Percentiles rank a stretch among this genome's conserved stretches.
phyloP scores from a whole-genome alignment of 371 early-diverging fungal genomes.

The Conidiobolus incongruus region DNA sequence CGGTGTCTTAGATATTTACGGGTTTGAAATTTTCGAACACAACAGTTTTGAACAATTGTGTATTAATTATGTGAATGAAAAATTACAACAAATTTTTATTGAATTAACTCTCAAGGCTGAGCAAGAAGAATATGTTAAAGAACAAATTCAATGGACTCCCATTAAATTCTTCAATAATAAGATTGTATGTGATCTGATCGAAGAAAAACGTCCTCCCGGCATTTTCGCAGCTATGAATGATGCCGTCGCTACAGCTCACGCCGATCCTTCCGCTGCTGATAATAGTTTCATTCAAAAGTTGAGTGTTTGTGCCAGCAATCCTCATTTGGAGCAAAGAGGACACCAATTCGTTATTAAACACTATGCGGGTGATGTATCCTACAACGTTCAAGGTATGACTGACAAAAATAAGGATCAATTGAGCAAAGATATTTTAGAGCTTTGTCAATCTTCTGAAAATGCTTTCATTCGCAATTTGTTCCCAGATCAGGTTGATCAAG shows the following conservation, averaged over 20 bases:
- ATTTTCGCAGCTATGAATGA: conserved; percentile 89
- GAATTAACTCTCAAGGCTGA: conserved; percentile 93
- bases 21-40: conserved; percentile 87
- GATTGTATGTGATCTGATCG: conserved; percentile 91
- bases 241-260: conserved; percentile 78
- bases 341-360: conserved; percentile 72
- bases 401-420: conserved; percentile 97
- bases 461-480: conserved; percentile 42
- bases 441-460: conserved; percentile 48
- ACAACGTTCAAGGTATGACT: conserved; percentile 88
- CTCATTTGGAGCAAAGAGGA: conserved; percentile 60
- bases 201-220: conserved; percentile 83
- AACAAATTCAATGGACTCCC: conserved; percentile 97
- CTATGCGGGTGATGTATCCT: conserved; percentile 90
- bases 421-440: conserved; percentile 63
- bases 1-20: conserved; percentile 92
- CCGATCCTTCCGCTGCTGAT: conserved; percentile 73
- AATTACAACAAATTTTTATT: conserved; percentile 99
- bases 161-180: conserved; percentile 99
- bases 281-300: conserved; percentile 62
- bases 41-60: conserved; percentile 99
- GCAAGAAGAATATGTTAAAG: conserved; percentile 94
- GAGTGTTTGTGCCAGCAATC: conserved; percentile 35
- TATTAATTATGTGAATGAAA: conserved; percentile 99
- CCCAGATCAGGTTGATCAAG: conserved; percentile 70